Percentiles rank a stretch among this genome's conserved stretches.
phyloP scores from a whole-genome alignment of 371 early-diverging fungal genomes.

The Phascolomyces articulosus region DNA sequence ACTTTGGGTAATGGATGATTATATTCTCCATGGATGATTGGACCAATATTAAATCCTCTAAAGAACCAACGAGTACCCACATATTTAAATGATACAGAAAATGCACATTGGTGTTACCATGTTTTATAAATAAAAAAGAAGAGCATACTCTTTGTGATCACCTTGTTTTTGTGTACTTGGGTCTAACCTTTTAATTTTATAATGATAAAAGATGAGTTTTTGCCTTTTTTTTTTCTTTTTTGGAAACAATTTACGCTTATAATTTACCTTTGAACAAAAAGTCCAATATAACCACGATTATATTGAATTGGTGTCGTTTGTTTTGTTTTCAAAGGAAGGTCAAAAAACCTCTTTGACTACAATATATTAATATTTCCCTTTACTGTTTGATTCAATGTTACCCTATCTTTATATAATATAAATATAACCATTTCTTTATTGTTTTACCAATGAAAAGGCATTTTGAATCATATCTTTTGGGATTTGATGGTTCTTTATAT shows the following conservation, averaged over 20 bases:
- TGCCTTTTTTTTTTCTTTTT: too few relatives aligned
- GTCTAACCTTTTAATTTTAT: constrained; percentile 25
- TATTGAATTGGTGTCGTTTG: neutral
- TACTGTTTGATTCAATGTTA: too few relatives aligned
- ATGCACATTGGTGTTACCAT: too few relatives aligned
- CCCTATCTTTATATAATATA: too few relatives aligned
- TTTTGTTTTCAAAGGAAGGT: neutral
- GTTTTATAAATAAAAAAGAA: neutral
- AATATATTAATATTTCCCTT: too few relatives aligned
- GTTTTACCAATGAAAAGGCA: constrained; percentile 6
- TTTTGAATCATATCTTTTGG: constrained; percentile 4
- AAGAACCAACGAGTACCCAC: too few relatives aligned
- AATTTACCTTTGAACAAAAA: constrained; percentile 6
- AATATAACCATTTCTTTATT: too few relatives aligned
- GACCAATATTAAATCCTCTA: constrained; percentile 33
- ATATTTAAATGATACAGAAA: too few relatives aligned
- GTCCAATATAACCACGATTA: constrained; percentile 12
- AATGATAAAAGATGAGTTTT: too few relatives aligned
- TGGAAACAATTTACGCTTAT: too few relatives aligned
- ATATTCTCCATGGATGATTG: constrained; percentile 35
- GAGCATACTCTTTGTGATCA: constrained; percentile 48
- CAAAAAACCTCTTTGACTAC: constrained; percentile 9
- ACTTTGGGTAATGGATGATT: constrained; percentile 20
- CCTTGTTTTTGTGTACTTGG: constrained; percentile 41
- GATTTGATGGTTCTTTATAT: constrained; percentile 8